Evolutionary conservation across 768 basidiomycete genomes (phyloP), one percentile per base, ranked within the genome.

Genomic region (Kockovaella imperatae): DNA sequence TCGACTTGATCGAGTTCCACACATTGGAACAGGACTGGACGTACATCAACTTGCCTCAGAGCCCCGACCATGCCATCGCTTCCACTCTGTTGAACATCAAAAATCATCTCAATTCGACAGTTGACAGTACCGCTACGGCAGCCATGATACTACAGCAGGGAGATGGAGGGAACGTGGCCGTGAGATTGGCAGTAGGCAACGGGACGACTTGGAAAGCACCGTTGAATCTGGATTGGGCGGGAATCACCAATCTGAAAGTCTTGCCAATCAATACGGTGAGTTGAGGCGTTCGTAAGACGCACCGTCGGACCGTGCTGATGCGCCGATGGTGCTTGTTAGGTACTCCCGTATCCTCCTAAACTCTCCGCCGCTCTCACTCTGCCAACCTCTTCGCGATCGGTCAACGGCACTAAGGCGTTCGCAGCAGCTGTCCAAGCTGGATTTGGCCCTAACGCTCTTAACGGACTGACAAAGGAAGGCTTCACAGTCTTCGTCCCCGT

Each of bases 401-500:
- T 38, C 20, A 34, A 46, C 14, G 57, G 56, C 20, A 20, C 41
- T 5, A 34, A 49, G 2, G 56, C 53, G 0, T 41, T 67, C 26
- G 17, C 17, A 3, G 43, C 48, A 1, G 43, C 54, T 13, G 49
- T 49, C 24, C n/a, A n/a, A n/a, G n/a, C n/a, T n/a, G n/a, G n/a
- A n/a, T n/a, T n/a, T n/a, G 51, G 38, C 20, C 35, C 49, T 11
- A 14, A 41, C 4, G 42, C 48, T 3, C 39, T 67, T 3, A 50
- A 59, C 21, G 49, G 41, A 17, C 39, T 63, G 1, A 59, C 59
- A 15, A 13, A 17, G 15, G 41, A 39, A 1, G 64, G 64, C 5
- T 57, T 67, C 49, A 67, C 64, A 15, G 54, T 67, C 25, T 67
- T 67, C 35, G 64, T 60, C 10, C 57, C 62, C 0, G 45, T 63